Conservation (phyloP, 169 alveolate genomes). For the Cryptosporidium meleagridis region DNA sequence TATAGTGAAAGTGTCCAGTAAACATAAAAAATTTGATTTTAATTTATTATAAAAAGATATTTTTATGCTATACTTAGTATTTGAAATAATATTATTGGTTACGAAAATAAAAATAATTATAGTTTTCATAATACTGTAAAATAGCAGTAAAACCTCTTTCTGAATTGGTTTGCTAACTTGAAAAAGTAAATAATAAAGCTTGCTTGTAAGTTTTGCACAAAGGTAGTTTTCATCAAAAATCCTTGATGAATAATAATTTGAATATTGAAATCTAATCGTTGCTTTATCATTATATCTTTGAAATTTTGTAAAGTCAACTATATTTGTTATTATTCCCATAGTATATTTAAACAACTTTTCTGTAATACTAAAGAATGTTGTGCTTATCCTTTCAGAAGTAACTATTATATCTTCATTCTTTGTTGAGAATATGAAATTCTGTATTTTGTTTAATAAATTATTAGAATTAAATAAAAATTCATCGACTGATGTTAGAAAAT, state of each 20-base stretch:
- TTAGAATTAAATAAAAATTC: background rate
- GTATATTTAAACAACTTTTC: background rate
- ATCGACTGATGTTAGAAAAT: background rate
- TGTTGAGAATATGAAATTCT: background rate
- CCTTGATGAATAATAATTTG: no score
- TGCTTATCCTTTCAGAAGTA: background rate
- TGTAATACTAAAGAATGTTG: background rate
- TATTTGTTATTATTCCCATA: background rate
- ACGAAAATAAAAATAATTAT: background rate
- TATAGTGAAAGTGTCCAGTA: constrained; percentile 3
- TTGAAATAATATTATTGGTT: background rate
- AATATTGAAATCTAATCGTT: background rate
- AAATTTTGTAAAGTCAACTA: background rate
- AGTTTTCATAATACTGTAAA: background rate
- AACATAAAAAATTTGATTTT: background rate
- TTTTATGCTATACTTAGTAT: background rate
- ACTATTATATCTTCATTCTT: background rate
- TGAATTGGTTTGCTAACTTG: background rate
- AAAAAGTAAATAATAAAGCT: background rate
- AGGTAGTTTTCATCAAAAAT: background rate
- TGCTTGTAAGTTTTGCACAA: background rate
- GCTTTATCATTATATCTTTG: background rate
- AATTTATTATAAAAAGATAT: background rate
- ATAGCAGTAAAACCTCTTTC: background rate
- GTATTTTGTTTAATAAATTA: background rate